Evolutionary conservation across 106 monocot species (phyloP).

Genomic region (Dioscorea zingiberensis): DNA sequence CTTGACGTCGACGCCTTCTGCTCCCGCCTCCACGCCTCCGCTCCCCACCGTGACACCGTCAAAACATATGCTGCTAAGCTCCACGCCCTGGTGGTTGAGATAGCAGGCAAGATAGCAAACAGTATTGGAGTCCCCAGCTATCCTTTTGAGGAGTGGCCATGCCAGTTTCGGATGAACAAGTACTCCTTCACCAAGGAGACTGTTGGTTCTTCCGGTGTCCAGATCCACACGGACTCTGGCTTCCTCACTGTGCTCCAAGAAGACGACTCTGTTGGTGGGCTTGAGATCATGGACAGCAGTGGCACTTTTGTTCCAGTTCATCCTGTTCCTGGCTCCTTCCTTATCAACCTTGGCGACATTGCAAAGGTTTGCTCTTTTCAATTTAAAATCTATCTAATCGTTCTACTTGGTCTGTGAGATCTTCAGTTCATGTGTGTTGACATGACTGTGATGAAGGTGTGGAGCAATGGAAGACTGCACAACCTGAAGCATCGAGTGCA

Average conservation of each 20-base stretch:
- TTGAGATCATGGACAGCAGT: conserved; percentile 43
- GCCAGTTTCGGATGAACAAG: conserved; percentile 55
- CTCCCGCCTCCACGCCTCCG: conserved; percentile 26
- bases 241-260: conserved; percentile 71
- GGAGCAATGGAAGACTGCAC: conserved; percentile 57
- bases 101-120: conserved; percentile 39
- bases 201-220: conserved; percentile 46
- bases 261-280: conserved; percentile 54
- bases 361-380: conserved; percentile 34
- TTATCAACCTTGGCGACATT: conserved; percentile 61
- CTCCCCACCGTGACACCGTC: conserved; percentile 29
- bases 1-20: conserved; percentile 50
- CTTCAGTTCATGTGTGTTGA: no score
- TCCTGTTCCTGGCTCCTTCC: conserved; percentile 44
- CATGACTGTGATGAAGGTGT: conserved; percentile 3
- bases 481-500: conserved; percentile 57
- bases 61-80: conserved; percentile 31
- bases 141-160: conserved; percentile 40
- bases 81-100: conserved; percentile 26
- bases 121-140: conserved; percentile 32
- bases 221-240: conserved; percentile 49
- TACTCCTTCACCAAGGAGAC: conserved; percentile 41
- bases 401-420: no score
- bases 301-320: conserved; percentile 39
- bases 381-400: no score